phyloP scores from a whole-genome alignment of 352 stramenopile species.

The Phytopythium helicoides region DNA sequence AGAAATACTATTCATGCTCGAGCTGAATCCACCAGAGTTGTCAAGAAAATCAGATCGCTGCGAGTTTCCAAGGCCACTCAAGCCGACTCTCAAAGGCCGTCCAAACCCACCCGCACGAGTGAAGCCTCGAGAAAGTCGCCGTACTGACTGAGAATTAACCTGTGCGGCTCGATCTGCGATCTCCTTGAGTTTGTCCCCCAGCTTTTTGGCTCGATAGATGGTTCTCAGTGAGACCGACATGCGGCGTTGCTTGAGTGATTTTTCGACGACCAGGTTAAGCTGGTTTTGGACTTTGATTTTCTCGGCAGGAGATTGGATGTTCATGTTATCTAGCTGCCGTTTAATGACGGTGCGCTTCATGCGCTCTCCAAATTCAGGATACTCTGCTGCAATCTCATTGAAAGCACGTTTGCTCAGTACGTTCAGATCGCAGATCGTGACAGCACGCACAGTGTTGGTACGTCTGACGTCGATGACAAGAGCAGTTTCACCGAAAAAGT shows the following conservation, averaged over 20 bases:
- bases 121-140: constrained; percentile 21
- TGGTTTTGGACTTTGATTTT: constrained; percentile 80
- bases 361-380: constrained; percentile 73
- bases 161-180: constrained; percentile 58
- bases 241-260: constrained; percentile 67
- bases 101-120: not conserved
- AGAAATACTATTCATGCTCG: not conserved
- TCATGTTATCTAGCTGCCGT: constrained; percentile 82
- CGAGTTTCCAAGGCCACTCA: not conserved
- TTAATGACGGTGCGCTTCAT: constrained; percentile 86
- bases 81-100: not conserved
- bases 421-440: constrained; percentile 79
- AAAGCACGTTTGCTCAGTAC: constrained; percentile 75
- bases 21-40: not conserved
- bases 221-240: constrained; percentile 73
- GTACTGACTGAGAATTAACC: constrained; percentile 14
- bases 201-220: constrained; percentile 79
- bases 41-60: not conserved
- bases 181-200: constrained; percentile 81
- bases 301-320: constrained; percentile 66
- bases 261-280: constrained; percentile 73
- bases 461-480: constrained; percentile 78
- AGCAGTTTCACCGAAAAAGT: constrained; percentile 77
- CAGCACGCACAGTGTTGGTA: constrained; percentile 74
- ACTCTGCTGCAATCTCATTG: constrained; percentile 80